phyloP scores from a whole-genome alignment of 148 eudicot genomes.

The Rhododendron williamsianum region DNA sequence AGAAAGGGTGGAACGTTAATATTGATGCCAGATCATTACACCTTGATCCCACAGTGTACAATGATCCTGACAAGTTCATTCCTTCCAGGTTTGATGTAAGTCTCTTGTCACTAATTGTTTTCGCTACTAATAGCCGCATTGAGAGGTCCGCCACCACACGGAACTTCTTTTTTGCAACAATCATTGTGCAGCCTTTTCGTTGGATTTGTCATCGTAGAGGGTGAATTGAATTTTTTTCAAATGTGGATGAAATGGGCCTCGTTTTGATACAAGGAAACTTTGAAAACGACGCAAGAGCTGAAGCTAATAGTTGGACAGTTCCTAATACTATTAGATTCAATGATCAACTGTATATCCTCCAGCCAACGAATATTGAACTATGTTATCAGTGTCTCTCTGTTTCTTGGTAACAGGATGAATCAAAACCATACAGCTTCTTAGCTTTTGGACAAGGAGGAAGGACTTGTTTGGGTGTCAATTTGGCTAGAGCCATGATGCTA shows the following conservation, averaged over 20 bases:
- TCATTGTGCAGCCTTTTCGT: not conserved
- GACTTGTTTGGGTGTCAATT: slow-evolving; percentile 44
- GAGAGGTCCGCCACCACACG: not conserved
- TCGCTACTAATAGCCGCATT: not conserved
- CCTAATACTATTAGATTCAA: not conserved
- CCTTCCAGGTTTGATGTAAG: slow-evolving; percentile 52
- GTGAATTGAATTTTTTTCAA: not conserved
- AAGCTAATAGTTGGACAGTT: not conserved
- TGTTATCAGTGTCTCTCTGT: not conserved
- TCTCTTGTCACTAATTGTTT: not conserved
- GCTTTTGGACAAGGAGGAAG: slow-evolving; percentile 53
- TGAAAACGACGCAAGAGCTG: not conserved
- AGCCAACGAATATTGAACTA: not conserved
- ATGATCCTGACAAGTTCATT: slow-evolving; percentile 27
- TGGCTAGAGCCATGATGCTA: slow-evolving; percentile 46
- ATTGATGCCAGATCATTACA: slow-evolving; percentile 47
- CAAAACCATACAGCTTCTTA: slow-evolving; percentile 42
- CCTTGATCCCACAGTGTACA: slow-evolving; percentile 37
- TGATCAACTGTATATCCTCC: not conserved
- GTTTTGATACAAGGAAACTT: not conserved
- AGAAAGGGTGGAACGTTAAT: slow-evolving; percentile 50
- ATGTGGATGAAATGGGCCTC: not conserved
- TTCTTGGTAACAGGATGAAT: slow-evolving; percentile 25
- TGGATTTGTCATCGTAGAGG: not conserved
- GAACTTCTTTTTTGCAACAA: not conserved